A percentile compares a stretch with the other conserved stretches of the same genome.
phyloP scores from a whole-genome alignment of 2,329 filamentous ascomycete genomes.

The Fusarium dimerum region DNA sequence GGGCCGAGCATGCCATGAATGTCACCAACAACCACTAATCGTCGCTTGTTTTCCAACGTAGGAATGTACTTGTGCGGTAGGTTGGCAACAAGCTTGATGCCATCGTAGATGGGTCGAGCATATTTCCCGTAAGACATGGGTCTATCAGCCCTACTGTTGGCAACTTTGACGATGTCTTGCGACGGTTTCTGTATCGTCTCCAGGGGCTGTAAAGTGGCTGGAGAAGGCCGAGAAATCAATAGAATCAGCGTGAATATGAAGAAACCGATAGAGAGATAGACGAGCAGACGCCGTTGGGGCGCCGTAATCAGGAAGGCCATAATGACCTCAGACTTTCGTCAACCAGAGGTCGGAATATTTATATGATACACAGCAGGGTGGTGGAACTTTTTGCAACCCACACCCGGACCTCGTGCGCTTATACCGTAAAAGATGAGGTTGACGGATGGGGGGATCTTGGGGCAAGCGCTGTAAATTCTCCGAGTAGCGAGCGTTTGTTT shows the following conservation, averaged over 20 bases:
- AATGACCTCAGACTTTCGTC: constrained; percentile 7
- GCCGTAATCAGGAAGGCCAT: constrained; percentile 27
- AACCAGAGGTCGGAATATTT: constrained; percentile 4
- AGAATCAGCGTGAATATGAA: constrained; percentile 36
- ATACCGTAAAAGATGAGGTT: neutral
- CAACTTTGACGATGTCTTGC: constrained; percentile 10
- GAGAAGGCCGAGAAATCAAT: constrained; percentile 35
- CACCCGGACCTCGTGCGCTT: too few relatives aligned
- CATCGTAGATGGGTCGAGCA: constrained; percentile 40
- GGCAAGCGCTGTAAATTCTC: neutral
- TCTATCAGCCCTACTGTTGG: constrained; percentile 32
- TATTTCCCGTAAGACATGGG: constrained; percentile 44
- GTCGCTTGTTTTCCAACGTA: constrained; percentile 44
- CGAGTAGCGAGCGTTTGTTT: neutral
- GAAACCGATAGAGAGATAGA: constrained; percentile 35
- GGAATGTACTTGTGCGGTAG: constrained; percentile 35
- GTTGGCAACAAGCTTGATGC: constrained; percentile 31
- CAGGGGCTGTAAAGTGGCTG: constrained; percentile 20
- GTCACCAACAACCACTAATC: constrained; percentile 84
- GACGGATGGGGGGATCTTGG: neutral
- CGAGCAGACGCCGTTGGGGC: constrained; percentile 32
- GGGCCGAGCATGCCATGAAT: constrained; percentile 84
- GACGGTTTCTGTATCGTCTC: constrained; percentile 3
- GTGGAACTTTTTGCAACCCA: neutral
- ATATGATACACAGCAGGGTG: constrained; percentile 1